phyloP scores from a whole-genome alignment of 495 filamentous ascomycete genomes.

The Podospora comata region DNA sequence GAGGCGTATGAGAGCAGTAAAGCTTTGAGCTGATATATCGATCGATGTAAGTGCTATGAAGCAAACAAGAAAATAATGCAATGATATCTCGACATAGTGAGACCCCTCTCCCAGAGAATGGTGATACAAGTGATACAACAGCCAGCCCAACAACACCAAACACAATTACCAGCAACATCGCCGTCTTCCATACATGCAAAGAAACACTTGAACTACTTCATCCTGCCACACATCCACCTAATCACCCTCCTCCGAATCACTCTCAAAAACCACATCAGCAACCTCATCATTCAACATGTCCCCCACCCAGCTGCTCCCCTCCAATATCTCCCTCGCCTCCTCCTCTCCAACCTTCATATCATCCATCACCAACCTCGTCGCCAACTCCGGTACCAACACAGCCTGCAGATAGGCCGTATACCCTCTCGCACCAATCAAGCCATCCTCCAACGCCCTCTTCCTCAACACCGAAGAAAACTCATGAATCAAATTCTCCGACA shows the following conservation, averaged over 20 bases:
- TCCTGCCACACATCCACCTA: not conserved
- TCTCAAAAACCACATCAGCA: conserved; percentile 54
- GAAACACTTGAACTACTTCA: not conserved
- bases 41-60: too few relatives aligned
- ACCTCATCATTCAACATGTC: conserved; percentile 68
- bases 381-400: conserved; percentile 84
- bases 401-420: conserved; percentile 74
- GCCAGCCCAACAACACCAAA: too few relatives aligned
- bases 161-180: not conserved
- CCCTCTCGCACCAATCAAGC: conserved; percentile 65
- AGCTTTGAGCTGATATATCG: too few relatives aligned
- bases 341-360: conserved; percentile 72
- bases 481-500: conserved; percentile 61
- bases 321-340: conserved; percentile 63
- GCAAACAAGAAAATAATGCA: too few relatives aligned
- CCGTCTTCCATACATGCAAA: not conserved
- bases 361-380: conserved; percentile 72
- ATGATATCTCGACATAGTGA: too few relatives aligned
- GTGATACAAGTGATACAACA: too few relatives aligned
- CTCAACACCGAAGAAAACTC: conserved; percentile 61
- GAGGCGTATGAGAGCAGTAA: too few relatives aligned
- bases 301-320: conserved; percentile 74
- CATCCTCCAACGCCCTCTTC: conserved; percentile 61
- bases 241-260: conserved; percentile 44
- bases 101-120: too few relatives aligned